These are phyloP conservation scores for Kwoniella dendrophila DNA, from an alignment of 768 basidiomycete genomes.

Conservation along the genomic window DNA sequence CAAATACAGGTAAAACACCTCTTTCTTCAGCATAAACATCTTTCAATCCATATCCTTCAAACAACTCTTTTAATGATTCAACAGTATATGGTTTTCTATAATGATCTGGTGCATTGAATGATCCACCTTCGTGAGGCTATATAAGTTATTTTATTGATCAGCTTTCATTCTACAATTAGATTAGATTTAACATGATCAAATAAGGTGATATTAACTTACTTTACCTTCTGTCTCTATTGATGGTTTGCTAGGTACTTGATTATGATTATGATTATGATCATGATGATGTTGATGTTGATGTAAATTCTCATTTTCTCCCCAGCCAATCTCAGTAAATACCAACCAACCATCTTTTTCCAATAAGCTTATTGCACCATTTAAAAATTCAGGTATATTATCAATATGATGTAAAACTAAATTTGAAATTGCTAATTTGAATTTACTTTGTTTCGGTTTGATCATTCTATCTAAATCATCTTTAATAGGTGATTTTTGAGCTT, in stretches of 20 bases:
- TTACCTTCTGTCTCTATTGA: too few relatives aligned
- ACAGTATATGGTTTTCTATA: conserved; percentile 29
- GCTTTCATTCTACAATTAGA: neutral
- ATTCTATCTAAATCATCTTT: conserved; percentile 14
- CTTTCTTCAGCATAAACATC: conserved; percentile 35
- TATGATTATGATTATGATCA: neutral
- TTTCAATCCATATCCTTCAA: conserved; percentile 27
- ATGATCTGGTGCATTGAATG: conserved; percentile 30
- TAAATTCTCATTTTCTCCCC: too few relatives aligned
- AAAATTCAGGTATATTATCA: conserved; percentile 27
- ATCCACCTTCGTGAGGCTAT: conserved; percentile 6
- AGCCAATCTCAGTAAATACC: conserved; percentile 38
- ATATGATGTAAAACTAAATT: conserved; percentile 47
- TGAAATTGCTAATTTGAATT: conserved; percentile 36
- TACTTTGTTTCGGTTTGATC: conserved; percentile 17
- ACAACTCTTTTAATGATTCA: conserved; percentile 16
- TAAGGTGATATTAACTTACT: neutral
- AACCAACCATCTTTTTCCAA: conserved; percentile 34
- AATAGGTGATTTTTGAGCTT: conserved; percentile 25
- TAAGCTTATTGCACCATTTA: conserved; percentile 29
- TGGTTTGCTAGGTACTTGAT: neutral
- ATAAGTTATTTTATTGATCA: neutral
- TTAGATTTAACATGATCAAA: neutral
- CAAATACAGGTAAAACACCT: conserved; percentile 37
- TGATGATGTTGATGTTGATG: neutral